Conservation (phyloP, 768 basidiomycete species). For the Ramaria sp. region DNA sequence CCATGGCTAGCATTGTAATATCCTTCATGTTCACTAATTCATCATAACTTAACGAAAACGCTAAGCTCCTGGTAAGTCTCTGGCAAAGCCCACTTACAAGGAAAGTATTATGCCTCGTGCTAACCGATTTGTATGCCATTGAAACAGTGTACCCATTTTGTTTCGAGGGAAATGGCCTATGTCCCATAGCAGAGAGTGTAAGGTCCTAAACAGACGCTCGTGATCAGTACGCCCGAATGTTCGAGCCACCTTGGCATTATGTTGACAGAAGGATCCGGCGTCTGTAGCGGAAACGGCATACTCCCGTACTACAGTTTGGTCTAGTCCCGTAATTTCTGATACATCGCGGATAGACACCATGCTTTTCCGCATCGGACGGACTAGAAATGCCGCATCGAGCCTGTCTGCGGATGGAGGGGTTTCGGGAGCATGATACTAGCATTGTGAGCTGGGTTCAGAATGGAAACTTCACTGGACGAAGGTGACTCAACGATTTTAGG, state of each 20-base stretch:
- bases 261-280: slow-evolving; percentile 40
- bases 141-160: not conserved
- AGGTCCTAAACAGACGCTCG: slow-evolving; percentile 52
- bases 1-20: slow-evolving; percentile 74
- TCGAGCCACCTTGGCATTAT: slow-evolving; percentile 52
- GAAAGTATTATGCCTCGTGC: slow-evolving; percentile 11
- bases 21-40: slow-evolving; percentile 45
- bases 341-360: slow-evolving; percentile 42
- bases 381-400: not conserved
- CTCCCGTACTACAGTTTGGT: slow-evolving; percentile 46
- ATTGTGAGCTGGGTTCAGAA: not conserved
- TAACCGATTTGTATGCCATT: slow-evolving; percentile 13
- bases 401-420: not conserved
- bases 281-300: slow-evolving; percentile 42
- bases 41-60: slow-evolving; percentile 25
- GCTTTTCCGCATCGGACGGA: not conserved
- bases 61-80: not conserved
- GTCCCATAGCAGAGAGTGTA: slow-evolving; percentile 38
- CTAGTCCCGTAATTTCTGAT: slow-evolving; percentile 36
- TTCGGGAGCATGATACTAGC: not conserved
- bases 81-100: slow-evolving; percentile 11
- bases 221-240: slow-evolving; percentile 55
- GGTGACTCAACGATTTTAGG: not conserved
- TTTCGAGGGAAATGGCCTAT: slow-evolving; percentile 1
- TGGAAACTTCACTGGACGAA: not conserved